These are phyloP conservation scores for Hamigera avellanea DNA, from an alignment of 495 filamentous ascomycete genomes.

Conservation along the genomic window DNA sequence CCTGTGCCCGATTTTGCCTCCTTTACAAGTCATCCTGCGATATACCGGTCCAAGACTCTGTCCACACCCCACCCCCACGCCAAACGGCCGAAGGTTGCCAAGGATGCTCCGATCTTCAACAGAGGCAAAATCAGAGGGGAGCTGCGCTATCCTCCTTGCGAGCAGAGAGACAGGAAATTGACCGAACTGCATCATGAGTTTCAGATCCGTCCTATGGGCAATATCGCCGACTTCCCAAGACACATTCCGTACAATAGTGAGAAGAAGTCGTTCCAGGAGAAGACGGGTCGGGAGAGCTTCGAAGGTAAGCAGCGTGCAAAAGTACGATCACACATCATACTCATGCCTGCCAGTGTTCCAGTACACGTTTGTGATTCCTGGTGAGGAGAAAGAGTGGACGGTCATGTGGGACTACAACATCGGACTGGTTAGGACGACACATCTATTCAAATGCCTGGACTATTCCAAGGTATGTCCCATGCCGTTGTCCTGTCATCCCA, in stretches of 20 bases:
- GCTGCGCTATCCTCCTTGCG: conserved; percentile 57
- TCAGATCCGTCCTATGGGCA: conserved; percentile 52
- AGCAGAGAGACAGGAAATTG: conserved; percentile 44
- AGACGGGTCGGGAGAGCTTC: conserved; percentile 77
- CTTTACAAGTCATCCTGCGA: conserved; percentile 4
- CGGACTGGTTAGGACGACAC: conserved; percentile 88
- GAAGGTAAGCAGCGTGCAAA: conserved; percentile 77
- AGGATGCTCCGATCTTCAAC: conserved; percentile 47
- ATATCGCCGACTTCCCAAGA: conserved; percentile 54
- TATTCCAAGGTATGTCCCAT: conserved; percentile 63
- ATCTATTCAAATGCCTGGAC: conserved; percentile 82
- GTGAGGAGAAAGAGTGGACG: conserved; percentile 52
- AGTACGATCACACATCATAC: not conserved
- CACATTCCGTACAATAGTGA: conserved; percentile 90
- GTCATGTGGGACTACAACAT: conserved; percentile 97
- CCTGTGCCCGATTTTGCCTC: conserved; percentile 8
- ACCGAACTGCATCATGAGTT: conserved; percentile 46
- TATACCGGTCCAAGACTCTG: conserved; percentile 7
- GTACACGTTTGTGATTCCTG: conserved; percentile 72
- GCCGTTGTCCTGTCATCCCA: no score
- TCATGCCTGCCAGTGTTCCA: conserved; percentile 56
- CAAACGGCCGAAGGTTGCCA: conserved; percentile 41
- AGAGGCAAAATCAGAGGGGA: conserved; percentile 47
- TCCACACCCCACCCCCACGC: conserved; percentile 12
- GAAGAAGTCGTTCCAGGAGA: conserved; percentile 76